Evolutionary conservation across 345 rosid species (phyloP).

Genomic region (Lepidium africanum): DNA sequence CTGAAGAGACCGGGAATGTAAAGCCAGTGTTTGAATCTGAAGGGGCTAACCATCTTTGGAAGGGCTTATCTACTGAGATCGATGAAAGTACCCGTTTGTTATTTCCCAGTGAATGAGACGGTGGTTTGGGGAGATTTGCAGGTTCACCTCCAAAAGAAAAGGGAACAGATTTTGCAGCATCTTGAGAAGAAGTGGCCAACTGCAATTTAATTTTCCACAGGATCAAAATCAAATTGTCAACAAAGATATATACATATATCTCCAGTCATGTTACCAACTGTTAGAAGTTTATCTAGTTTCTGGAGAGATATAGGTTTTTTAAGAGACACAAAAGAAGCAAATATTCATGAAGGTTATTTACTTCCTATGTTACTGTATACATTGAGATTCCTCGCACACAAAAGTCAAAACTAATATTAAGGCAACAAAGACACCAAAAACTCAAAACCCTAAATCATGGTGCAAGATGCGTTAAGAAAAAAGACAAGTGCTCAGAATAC

Average conservation of each 20-base stretch:
- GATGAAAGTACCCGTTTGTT: constrained; percentile 51
- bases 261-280: background rate
- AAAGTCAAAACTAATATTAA: background rate
- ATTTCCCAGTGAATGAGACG: constrained; percentile 33
- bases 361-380: background rate
- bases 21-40: constrained; percentile 47
- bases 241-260: background rate
- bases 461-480: background rate
- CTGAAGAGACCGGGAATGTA: constrained; percentile 61
- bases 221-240: background rate
- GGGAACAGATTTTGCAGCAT: constrained; percentile 22
- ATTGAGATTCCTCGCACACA: background rate
- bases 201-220: constrained; percentile 5
- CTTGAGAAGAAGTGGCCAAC: constrained; percentile 33
- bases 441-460: background rate
- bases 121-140: constrained; percentile 37
- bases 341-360: background rate
- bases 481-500: constrained; percentile 27
- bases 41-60: constrained; percentile 41
- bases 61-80: constrained; percentile 49
- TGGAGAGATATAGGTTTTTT: background rate
- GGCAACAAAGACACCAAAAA: background rate
- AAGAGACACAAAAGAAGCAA: background rate
- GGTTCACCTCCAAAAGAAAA: constrained; percentile 25
- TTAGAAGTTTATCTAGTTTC: background rate